A percentile compares a stretch with the other conserved stretches of the same genome.
These are phyloP conservation scores for Lobosporangium transversale DNA, from an alignment of 192 early-diverging fungal genomes.

Conservation along the genomic window DNA sequence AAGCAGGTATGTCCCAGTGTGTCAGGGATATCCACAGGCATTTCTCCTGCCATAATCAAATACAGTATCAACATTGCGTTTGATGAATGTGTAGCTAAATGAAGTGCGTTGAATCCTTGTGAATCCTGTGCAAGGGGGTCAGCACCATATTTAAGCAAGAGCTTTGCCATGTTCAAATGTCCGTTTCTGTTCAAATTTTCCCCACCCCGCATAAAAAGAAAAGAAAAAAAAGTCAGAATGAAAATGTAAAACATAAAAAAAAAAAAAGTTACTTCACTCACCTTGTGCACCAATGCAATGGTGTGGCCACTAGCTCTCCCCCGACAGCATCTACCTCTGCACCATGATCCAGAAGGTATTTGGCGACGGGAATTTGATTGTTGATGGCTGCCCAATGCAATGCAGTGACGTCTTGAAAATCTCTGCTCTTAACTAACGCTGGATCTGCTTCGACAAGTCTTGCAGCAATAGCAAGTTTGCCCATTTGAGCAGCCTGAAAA, in stretches of 20 bases:
- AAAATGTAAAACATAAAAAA: not conserved
- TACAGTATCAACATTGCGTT: slow-evolving; percentile 81
- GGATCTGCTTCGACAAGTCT: slow-evolving; percentile 67
- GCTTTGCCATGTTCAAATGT: slow-evolving; percentile 75
- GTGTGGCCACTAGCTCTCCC: slow-evolving; percentile 83
- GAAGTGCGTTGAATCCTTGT: slow-evolving; percentile 90
- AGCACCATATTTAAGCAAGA: slow-evolving; percentile 83
- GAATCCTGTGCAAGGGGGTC: slow-evolving; percentile 77
- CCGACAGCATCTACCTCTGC: slow-evolving; percentile 80
- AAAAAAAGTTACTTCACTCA: slow-evolving; percentile 4
- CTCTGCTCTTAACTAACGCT: slow-evolving; percentile 61
- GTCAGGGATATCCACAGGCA: slow-evolving; percentile 81
- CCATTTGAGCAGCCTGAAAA: slow-evolving; percentile 79
- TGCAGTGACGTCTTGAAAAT: slow-evolving; percentile 76
- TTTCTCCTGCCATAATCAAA: slow-evolving; percentile 71
- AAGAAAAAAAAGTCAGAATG: slow-evolving; percentile 1
- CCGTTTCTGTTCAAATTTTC: slow-evolving; percentile 68
- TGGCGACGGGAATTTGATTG: slow-evolving; percentile 74
- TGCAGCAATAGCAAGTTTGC: slow-evolving; percentile 66
- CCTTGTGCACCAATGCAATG: slow-evolving; percentile 94
- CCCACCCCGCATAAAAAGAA: no score
- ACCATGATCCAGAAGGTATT: slow-evolving; percentile 81
- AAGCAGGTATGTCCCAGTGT: slow-evolving; percentile 84
- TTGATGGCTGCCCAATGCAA: slow-evolving; percentile 90
- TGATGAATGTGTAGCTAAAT: slow-evolving; percentile 88